Evolutionary conservation across 345 rosid species (phyloP), one percentile per base, ranked within the genome.

Genomic region (Salix exigua): DNA sequence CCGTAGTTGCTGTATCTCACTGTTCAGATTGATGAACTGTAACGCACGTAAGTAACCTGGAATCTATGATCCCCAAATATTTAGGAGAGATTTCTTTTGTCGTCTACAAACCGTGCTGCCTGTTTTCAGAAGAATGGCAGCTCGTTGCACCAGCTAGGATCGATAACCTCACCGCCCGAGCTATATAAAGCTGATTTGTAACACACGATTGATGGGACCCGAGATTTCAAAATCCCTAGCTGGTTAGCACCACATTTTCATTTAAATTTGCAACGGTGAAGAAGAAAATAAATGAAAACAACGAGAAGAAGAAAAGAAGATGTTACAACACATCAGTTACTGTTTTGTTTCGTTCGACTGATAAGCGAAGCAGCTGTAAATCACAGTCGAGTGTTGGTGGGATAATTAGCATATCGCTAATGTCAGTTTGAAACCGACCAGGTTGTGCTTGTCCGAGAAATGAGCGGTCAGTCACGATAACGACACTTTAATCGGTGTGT

Each of bases 401-500:
- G 38, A 10, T 33, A 16, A 28, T 30, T 51, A 19, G 8, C 60
- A 53, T 23, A 53, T 23, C 10, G 25, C 25, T 53, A 33, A 12
- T 63, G 69, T 44, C 69, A 63, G 67, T 55, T 31, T 26, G 26
- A 55, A 76, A 58, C 68, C 68, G 68, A 69, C 68, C 68, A 66
- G 23, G 30, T 3, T 64, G 17, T 40, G 53, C 68, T 25, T 19
- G 51, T 18, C 2, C 3, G 6, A 46, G 23, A 7, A 44, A 70
- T 51, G 61, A 21, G n/a, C 21, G 2, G 31, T 3, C 33, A 65
- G 21, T 65, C 60, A 9, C 21, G 73, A 76, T 21, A 64, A 64
- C 63, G 75, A 71, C 71, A 50, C 9, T 50, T 63, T 35, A 21
- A 64, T 65, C 35, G 40, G 38, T 48, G 23, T 6, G n/a, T 71